A percentile compares a stretch with the other conserved stretches of the same genome.
phyloP scores from a whole-genome alignment of 116 monocot genomes.

The Dioscorea cayenensis region DNA sequence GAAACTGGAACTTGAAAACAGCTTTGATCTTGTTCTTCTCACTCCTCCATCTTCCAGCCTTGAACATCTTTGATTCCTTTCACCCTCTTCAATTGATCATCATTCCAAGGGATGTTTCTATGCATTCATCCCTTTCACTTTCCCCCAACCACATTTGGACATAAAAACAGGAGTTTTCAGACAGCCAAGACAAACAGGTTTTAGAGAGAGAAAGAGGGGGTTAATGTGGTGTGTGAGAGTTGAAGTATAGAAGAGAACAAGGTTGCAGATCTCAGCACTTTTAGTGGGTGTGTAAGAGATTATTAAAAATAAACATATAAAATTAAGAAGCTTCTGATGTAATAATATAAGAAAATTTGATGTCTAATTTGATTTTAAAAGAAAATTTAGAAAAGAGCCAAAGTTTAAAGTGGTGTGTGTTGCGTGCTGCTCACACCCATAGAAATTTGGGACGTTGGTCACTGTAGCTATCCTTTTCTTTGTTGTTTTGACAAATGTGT shows the following conservation, averaged over 20 bases:
- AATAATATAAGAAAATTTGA: not conserved
- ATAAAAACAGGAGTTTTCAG: not conserved
- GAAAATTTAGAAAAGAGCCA: not conserved
- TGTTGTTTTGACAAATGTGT: not conserved
- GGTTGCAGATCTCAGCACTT: slow-evolving; percentile 23
- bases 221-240: not conserved
- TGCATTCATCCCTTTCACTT: not conserved
- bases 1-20: slow-evolving; percentile 79
- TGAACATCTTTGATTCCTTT: slow-evolving; percentile 62
- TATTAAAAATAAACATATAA: slow-evolving; percentile 1
- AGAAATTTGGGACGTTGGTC: not conserved
- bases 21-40: slow-evolving; percentile 86
- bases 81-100: slow-evolving; percentile 9
- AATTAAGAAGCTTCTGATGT: slow-evolving; percentile 19
- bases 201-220: not conserved
- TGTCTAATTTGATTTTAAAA: not conserved
- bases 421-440: slow-evolving; percentile 8
- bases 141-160: not conserved
- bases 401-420: not conserved
- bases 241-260: slow-evolving; percentile 16
- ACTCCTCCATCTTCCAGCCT: slow-evolving; percentile 66
- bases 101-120: not conserved
- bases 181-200: not conserved
- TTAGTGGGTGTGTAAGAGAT: not conserved
- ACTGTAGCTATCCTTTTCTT: not conserved